Conservation (phyloP, 768 basidiomycete species). For the Candolleomyces aberdarensis region DNA sequence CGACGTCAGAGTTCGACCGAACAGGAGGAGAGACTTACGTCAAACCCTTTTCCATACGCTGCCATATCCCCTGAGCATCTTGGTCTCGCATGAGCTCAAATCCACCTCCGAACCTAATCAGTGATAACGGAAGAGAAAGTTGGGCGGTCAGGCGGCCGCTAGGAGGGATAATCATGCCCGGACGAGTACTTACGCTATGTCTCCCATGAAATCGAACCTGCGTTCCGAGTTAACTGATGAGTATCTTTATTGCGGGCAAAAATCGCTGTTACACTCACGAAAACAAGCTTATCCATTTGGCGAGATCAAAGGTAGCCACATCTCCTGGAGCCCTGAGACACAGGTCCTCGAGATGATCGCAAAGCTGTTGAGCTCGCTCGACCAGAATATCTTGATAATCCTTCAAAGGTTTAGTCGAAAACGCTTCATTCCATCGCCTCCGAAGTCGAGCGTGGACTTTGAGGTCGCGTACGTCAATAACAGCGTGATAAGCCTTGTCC, state of each 20-base stretch:
- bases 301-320: conserved; percentile 28
- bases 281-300: conserved; percentile 34
- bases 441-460: conserved; percentile 32
- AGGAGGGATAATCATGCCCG: too few relatives aligned
- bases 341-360: background rate
- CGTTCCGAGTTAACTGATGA: too few relatives aligned
- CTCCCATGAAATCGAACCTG: conserved; percentile 38
- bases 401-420: conserved; percentile 28
- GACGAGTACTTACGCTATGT: conserved; percentile 28
- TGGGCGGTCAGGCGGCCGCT: too few relatives aligned
- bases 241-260: too few relatives aligned
- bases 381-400: conserved; percentile 4
- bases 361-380: background rate
- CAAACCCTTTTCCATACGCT: conserved; percentile 22
- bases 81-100: conserved; percentile 29
- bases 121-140: background rate
- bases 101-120: conserved; percentile 26
- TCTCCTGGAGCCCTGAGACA: conserved; percentile 7
- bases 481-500: conserved; percentile 10
- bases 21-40: conserved; percentile 13
- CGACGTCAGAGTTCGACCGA: background rate
- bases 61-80: conserved; percentile 25
- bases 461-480: conserved; percentile 29
- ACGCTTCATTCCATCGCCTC: conserved; percentile 37
- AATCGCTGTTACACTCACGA: conserved; percentile 22